Evolutionary conservation across 139 green algal species (phyloP).

Genomic region (Parachlorella kessleri): DNA sequence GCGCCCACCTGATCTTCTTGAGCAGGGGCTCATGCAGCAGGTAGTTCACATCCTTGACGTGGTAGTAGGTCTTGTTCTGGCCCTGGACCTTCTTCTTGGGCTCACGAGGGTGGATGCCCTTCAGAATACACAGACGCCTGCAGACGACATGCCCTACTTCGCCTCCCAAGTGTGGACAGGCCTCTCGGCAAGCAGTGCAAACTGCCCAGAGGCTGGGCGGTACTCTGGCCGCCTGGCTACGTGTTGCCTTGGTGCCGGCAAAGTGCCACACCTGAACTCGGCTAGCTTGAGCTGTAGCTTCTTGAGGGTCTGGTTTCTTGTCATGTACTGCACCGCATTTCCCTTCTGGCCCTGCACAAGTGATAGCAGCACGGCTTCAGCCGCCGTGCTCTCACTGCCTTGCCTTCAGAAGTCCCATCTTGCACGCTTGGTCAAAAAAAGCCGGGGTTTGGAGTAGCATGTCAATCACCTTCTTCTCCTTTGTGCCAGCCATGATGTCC

Average conservation of each 20-base stretch:
- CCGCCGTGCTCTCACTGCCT: no score
- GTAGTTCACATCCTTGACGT: conserved; percentile 98
- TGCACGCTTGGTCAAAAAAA: no score
- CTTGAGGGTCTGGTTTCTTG: conserved; percentile 92
- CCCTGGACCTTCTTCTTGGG: conserved; percentile 96
- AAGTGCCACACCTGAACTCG: conserved; percentile 83
- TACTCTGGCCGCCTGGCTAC: not conserved
- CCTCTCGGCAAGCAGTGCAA: no score
- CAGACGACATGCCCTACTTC: no score
- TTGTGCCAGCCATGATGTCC: no score
- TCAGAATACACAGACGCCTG: conserved; percentile 97
- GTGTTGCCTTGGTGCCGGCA: not conserved
- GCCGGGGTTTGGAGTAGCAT: no score
- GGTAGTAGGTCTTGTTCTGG: conserved; percentile 99
- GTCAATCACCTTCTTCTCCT: no score
- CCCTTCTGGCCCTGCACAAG: conserved; percentile 55
- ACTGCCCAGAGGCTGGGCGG: conserved; percentile 2
- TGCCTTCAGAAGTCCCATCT: no score
- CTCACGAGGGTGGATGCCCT: conserved; percentile 97
- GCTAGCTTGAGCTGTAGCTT: conserved; percentile 96
- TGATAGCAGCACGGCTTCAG: no score
- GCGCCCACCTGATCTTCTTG: conserved; percentile 75
- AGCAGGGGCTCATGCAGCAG: conserved; percentile 96
- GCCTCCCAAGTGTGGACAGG: no score
- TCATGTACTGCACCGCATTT: conserved; percentile 91